These are phyloP conservation scores for Candida sp. DNA, from an alignment of 1,139 yeast species.

Conservation along the genomic window DNA sequence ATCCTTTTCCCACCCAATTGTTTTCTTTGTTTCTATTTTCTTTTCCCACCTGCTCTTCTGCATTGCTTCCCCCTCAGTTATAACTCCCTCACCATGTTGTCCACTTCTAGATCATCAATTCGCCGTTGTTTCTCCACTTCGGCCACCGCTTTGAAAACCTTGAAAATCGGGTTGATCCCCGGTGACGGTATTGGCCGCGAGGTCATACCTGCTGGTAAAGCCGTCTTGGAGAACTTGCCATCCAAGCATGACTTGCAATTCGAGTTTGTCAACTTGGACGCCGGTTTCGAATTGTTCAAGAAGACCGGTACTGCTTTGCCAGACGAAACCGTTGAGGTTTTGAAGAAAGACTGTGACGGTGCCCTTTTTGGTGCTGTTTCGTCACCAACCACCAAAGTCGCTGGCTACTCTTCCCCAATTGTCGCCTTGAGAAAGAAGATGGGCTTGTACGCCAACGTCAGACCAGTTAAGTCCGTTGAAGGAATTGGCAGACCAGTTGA, in stretches of 20 bases:
- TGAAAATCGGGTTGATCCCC: constrained; percentile 74
- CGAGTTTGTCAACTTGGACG: constrained; percentile 86
- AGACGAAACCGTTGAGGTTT: constrained; percentile 83
- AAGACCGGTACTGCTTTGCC: constrained; percentile 96
- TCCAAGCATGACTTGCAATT: constrained; percentile 75
- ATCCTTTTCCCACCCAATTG: neutral
- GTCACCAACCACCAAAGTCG: constrained; percentile 93
- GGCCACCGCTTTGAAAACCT: constrained; percentile 33
- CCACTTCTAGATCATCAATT: constrained; percentile 24
- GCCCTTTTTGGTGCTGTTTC: constrained; percentile 98
- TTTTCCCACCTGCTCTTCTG: neutral
- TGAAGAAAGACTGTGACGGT: constrained; percentile 89
- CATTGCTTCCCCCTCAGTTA: too few species aligned
- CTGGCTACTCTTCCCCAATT: constrained; percentile 97
- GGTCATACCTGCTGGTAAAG: constrained; percentile 94
- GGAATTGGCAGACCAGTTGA: constrained; percentile 90
- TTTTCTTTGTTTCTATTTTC: neutral
- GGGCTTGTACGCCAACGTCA: constrained; percentile 94
- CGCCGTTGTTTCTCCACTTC: constrained; percentile 44
- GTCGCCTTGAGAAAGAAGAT: constrained; percentile 96
- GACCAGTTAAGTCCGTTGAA: constrained; percentile 94
- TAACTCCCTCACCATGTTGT: too few species aligned
- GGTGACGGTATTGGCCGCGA: constrained; percentile 99
- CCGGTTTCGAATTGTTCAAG: constrained; percentile 94
- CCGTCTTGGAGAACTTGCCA: constrained; percentile 83